Conservation (phyloP, 1,139 yeast genomes). For the Sugiyamaella novakii region DNA sequence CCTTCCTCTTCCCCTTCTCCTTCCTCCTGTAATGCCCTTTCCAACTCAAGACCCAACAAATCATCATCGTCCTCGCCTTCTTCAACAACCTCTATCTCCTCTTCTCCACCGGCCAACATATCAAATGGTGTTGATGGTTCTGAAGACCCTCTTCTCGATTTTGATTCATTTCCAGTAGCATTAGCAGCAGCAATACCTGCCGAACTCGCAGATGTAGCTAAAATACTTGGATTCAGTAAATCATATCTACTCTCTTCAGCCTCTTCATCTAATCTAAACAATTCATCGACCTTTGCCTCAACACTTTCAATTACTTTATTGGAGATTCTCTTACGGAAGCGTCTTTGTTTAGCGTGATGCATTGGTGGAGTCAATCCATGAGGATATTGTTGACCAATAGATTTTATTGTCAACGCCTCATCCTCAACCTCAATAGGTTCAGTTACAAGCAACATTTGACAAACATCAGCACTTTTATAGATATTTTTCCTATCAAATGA, state of each 20-base stretch:
- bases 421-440: slow-evolving; percentile 60
- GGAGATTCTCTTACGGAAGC: slow-evolving; percentile 56
- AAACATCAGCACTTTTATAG: slow-evolving; percentile 81
- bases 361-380: slow-evolving; percentile 86
- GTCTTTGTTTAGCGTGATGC: slow-evolving; percentile 53
- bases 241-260: slow-evolving; percentile 85
- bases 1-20: slow-evolving; percentile 37
- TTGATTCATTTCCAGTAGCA: background rate
- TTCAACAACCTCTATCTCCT: slow-evolving; percentile 31
- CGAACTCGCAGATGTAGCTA: slow-evolving; percentile 4
- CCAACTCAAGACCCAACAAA: slow-evolving; percentile 32
- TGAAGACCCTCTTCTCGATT: slow-evolving; percentile 11
- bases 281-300: slow-evolving; percentile 75
- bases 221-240: slow-evolving; percentile 56
- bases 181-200: slow-evolving; percentile 17
- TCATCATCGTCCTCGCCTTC: slow-evolving; percentile 36
- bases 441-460: slow-evolving; percentile 81
- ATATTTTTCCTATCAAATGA: slow-evolving; percentile 88
- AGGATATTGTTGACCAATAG: slow-evolving; percentile 45
- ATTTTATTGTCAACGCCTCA: slow-evolving; percentile 46
- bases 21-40: slow-evolving; percentile 31
- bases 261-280: slow-evolving; percentile 73
- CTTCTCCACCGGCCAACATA: slow-evolving; percentile 37
- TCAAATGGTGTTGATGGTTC: slow-evolving; percentile 40
- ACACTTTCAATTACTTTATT: slow-evolving; percentile 60